Conservation (phyloP, 2,329 filamentous ascomycete species). For the Hypomyces perniciosus region DNA sequence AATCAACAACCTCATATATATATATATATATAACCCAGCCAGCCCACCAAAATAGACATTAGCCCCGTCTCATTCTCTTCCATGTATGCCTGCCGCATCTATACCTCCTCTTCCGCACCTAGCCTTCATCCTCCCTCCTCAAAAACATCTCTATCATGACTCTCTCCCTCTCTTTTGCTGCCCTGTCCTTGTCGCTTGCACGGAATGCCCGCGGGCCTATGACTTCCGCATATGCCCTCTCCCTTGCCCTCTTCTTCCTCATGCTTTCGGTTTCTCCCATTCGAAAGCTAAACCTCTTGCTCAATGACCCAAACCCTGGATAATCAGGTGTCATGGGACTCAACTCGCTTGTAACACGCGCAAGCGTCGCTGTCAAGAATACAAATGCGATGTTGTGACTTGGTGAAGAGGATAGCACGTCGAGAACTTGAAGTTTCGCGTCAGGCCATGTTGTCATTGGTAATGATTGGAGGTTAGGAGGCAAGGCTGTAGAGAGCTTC, state of each 20-base stretch:
- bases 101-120: constrained; percentile 16
- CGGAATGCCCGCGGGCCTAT: constrained; percentile 61
- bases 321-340: constrained; percentile 31
- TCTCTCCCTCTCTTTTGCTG: constrained; percentile 57
- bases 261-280: constrained; percentile 26
- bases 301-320: constrained; percentile 24
- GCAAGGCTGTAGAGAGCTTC: constrained; percentile 56
- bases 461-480: constrained; percentile 22
- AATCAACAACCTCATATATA: background rate
- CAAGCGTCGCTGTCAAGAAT: constrained; percentile 73
- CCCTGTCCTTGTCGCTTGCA: constrained; percentile 48
- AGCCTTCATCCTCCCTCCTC: constrained; percentile 27
- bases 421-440: constrained; percentile 55
- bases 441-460: constrained; percentile 29
- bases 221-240: constrained; percentile 57
- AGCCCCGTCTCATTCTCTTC: constrained; percentile 4
- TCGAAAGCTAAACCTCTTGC: constrained; percentile 43
- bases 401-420: constrained; percentile 64
- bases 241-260: constrained; percentile 49
- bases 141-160: constrained; percentile 65
- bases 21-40: background rate
- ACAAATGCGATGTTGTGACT: constrained; percentile 87
- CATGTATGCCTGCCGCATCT: constrained; percentile 9
- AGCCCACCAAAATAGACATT: background rate
- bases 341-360: constrained; percentile 45